phyloP scores from a whole-genome alignment of 2,329 filamentous ascomycete genomes.

The Cladosporium sp. region DNA sequence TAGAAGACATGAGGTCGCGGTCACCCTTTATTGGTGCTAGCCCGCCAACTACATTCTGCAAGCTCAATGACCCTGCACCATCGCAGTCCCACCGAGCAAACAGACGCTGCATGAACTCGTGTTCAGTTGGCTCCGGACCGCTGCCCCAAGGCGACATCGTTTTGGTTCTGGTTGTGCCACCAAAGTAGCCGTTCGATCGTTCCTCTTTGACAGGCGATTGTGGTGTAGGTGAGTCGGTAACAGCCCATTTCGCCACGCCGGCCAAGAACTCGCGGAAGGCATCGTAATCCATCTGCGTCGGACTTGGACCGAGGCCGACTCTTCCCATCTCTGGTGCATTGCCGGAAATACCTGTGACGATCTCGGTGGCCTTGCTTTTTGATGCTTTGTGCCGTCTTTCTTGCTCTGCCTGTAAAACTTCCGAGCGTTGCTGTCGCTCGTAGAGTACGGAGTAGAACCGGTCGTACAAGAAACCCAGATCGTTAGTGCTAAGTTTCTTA shows the following conservation, averaged over 20 bases:
- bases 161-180: conserved; percentile 38
- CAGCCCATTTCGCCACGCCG: conserved; percentile 81
- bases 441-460: conserved; percentile 90
- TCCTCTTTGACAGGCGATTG: conserved; percentile 48
- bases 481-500: conserved; percentile 79
- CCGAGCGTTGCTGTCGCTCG: conserved; percentile 79
- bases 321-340: conserved; percentile 71
- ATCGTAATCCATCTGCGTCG: conserved; percentile 94
- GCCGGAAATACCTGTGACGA: conserved; percentile 45
- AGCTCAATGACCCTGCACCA: conserved; percentile 68
- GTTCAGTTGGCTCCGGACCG: conserved; percentile 72
- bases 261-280: conserved; percentile 92
- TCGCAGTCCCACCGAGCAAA: conserved; percentile 87
- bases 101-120: conserved; percentile 86
- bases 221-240: conserved; percentile 70
- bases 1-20: conserved; percentile 94
- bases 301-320: conserved; percentile 82
- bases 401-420: conserved; percentile 64
- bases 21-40: conserved; percentile 88
- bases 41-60: conserved; percentile 90
- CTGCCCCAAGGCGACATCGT: conserved; percentile 52
- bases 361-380: conserved; percentile 48
- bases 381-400: conserved; percentile 66
- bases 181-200: conserved; percentile 56
- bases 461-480: conserved; percentile 87